A percentile compares a stretch with the other conserved stretches of the same genome.
phyloP scores from a whole-genome alignment of 176 grass and related monocot species.

The Tuctoria greenei region DNA sequence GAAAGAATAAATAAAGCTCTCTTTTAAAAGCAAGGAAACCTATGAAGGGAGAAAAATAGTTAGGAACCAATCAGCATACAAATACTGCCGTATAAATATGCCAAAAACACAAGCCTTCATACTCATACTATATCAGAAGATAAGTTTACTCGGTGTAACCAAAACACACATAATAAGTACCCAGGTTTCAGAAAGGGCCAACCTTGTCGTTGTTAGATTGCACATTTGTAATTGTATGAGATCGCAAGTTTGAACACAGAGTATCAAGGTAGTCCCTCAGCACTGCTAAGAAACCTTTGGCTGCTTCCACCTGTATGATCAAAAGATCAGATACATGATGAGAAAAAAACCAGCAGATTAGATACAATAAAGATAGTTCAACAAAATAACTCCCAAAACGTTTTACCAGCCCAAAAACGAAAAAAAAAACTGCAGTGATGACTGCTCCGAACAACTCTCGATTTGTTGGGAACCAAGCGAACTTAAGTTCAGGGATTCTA shows the following conservation, averaged over 20 bases:
- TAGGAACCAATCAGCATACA: background rate
- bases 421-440: background rate
- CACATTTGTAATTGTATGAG: constrained; percentile 98
- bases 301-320: constrained; percentile 80
- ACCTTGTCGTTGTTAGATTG: constrained; percentile 99
- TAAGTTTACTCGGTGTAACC: background rate
- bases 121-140: background rate
- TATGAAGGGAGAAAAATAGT: constrained; percentile 36
- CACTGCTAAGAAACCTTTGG: constrained; percentile 93
- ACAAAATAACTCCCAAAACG: constrained; percentile 3
- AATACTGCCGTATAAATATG: background rate
- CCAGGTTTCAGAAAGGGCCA: constrained; percentile 6
- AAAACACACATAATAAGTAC: background rate
- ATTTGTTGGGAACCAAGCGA: background rate
- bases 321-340: constrained; percentile 15
- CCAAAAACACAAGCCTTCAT: background rate
- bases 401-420: background rate
- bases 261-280: constrained; percentile 94
- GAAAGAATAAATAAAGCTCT: constrained; percentile 96
- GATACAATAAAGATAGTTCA: background rate
- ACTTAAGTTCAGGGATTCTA: background rate
- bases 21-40: constrained; percentile 95
- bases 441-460: background rate
- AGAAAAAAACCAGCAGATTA: background rate
- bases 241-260: constrained; percentile 85